A percentile compares a stretch with the other conserved stretches of the same genome.
phyloP scores from a whole-genome alignment of 73 alveolate genomes.

The Uronychia binucleata region DNA sequence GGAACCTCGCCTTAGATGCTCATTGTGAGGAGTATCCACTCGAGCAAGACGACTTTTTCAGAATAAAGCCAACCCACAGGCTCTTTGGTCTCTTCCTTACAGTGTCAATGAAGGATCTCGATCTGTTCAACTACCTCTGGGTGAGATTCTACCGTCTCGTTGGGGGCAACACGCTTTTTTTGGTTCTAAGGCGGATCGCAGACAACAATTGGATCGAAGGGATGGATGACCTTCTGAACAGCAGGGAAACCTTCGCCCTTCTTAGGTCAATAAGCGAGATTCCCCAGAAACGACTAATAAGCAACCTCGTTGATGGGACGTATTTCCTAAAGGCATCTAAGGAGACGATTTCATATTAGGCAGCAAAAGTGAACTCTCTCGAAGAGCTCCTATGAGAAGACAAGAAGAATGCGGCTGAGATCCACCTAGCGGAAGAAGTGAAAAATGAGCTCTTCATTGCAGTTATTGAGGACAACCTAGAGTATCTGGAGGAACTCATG shows the following conservation, averaged over 20 bases:
- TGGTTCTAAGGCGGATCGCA: not conserved
- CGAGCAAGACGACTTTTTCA: not conserved
- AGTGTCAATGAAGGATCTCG: not conserved
- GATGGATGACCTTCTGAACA: not conserved
- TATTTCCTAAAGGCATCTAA: not conserved
- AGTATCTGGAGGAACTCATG: no score
- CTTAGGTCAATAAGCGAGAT: not conserved
- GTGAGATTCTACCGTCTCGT: not conserved
- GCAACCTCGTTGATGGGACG: not conserved
- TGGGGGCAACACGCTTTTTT: not conserved
- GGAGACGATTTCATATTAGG: not conserved
- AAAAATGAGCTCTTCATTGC: not conserved
- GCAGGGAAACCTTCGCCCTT: not conserved
- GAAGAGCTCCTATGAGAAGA: not conserved
- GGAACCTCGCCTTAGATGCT: not conserved
- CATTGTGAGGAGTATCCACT: not conserved
- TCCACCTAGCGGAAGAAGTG: not conserved
- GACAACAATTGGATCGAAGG: not conserved
- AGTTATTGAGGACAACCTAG: not conserved
- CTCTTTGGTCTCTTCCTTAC: not conserved
- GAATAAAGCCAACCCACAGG: not conserved
- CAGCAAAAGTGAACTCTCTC: not conserved
- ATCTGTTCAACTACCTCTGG: not conserved
- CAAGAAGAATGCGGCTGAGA: not conserved
- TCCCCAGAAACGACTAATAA: not conserved